Conservation (phyloP, 139 green algal species). For the Ulvella scutata region DNA sequence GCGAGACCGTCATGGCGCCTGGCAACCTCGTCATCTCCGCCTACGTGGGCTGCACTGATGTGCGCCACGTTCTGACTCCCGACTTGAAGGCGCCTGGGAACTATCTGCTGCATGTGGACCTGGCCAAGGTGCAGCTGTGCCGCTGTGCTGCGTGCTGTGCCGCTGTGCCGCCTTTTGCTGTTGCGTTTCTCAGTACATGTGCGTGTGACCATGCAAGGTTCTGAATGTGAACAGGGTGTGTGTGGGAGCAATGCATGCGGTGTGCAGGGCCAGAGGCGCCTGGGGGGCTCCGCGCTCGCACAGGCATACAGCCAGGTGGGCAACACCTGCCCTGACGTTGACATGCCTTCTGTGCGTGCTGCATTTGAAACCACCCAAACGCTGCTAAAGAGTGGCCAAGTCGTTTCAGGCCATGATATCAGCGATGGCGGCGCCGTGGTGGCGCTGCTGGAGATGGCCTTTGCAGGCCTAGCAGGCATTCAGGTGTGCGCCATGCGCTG, state of each 20-base stretch:
- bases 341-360: conserved; percentile 35
- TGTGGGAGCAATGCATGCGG: neutral
- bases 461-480: conserved; percentile 63
- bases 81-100: neutral
- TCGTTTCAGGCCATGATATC: conserved; percentile 89
- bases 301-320: conserved; percentile 70
- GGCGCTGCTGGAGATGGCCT: conserved; percentile 90
- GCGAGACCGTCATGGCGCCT: conserved; percentile 85
- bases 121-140: neutral
- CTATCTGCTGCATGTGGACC: neutral
- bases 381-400: conserved; percentile 42
- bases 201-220: neutral
- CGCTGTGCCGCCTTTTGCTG: neutral
- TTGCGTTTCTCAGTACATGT: neutral
- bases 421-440: conserved; percentile 77
- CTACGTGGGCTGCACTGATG: conserved; percentile 91
- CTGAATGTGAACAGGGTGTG: neutral
- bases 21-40: conserved; percentile 88
- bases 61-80: conserved; percentile 56
- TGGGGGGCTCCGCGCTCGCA: conserved; percentile 84
- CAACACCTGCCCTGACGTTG: conserved; percentile 69
- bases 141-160: neutral
- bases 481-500: neutral
- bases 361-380: conserved; percentile 69
- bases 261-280: conserved; percentile 26